Base-by-base conservation (phyloP, 2,329 filamentous ascomycete species). In the Pyricularia sp. region DNA sequence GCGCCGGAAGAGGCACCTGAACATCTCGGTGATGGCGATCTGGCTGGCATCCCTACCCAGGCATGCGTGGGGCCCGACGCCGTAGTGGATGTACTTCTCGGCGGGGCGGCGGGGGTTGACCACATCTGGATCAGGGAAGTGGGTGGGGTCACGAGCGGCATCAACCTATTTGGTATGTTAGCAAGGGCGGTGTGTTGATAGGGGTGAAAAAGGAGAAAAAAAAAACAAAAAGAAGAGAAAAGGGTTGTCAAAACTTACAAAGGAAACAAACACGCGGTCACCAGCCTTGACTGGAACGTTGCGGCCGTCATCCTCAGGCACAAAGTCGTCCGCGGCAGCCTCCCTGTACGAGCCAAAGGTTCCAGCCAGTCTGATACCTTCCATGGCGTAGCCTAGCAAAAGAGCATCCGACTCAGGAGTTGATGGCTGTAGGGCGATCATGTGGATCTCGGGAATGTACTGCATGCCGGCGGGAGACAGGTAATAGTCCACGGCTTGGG, bases 401-500 rank as follows among this genome's bases (percentile, higher is more conserved):
- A 86, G 79, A 1, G 87, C 82, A 71, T 93, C 89, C 0, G 83
- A 85, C 71, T 88, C 85, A 14, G 85, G 82, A 1, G 80, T 80
- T 0, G 84, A 80, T 4, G 87, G 81, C 58, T 84, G 75, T 42
- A 82, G 79, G 31, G 92, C 86, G 20, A 91, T 80, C 23, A 80
- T 79, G 72, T 89, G 84, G 68, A 94, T 83, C 63, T 88, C 85
- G 0, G 85, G 80, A 0, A 91, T 77, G 73, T 92, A 81, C 14
- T 80, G 72, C 68, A 81, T 78, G 72, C 87, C 85, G 36, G 85
- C 78, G 2, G 84, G 80, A 0, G 86, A 85, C 5, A 93, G 83
- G 75, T 91, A 93, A 79, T 86, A 93, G 75, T 93, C 90, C 23
- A 93, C 81, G 1, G 90, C 83, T 79, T 92, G 89, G 1, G 89